These are phyloP conservation scores for Verticillium albo-atrum DNA, from an alignment of 2,329 filamentous ascomycete species.

Conservation along the genomic window DNA sequence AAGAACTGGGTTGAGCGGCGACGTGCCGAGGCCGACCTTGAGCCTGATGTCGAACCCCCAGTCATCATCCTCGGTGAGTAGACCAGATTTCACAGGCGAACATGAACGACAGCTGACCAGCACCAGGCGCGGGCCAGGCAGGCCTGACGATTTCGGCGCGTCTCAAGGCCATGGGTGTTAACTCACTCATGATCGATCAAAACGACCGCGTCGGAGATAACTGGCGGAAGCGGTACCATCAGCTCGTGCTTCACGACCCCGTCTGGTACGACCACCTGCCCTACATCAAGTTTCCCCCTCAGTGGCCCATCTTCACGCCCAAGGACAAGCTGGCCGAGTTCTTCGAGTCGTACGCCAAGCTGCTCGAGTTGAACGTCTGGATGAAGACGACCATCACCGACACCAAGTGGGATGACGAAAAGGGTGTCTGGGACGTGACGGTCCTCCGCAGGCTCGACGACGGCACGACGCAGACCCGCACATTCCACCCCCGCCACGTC, in stretches of 20 bases:
- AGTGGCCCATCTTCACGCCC: conserved; percentile 63
- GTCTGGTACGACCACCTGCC: conserved; percentile 56
- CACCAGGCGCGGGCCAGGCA: conserved; percentile 48
- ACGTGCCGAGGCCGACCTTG: conserved; percentile 8
- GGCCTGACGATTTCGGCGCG: conserved; percentile 48
- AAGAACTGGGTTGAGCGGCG: conserved; percentile 17
- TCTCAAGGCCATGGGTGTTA: conserved; percentile 49
- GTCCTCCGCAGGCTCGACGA: conserved; percentile 39
- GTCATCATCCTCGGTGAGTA: conserved; percentile 19
- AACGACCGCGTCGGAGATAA: conserved; percentile 51
- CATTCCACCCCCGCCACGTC: conserved; percentile 57
- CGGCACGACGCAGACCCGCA: conserved; percentile 45
- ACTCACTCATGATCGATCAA: conserved; percentile 47
- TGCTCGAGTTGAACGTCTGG: conserved; percentile 64
- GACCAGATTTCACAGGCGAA: conserved; percentile 1
- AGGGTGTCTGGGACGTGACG: conserved; percentile 51
- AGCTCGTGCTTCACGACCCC: conserved; percentile 58
- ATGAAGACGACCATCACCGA: conserved; percentile 40
- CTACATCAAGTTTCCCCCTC: conserved; percentile 55
- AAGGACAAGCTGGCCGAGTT: conserved; percentile 64
- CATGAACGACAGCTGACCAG: background rate
- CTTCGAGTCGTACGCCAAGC: conserved; percentile 56
- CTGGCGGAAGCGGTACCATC: conserved; percentile 54
- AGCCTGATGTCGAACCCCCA: conserved; percentile 7
- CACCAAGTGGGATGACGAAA: conserved; percentile 41